Evolutionary conservation across 148 eudicot species (phyloP).

Genomic region (Rhododendron kiyosumense): DNA sequence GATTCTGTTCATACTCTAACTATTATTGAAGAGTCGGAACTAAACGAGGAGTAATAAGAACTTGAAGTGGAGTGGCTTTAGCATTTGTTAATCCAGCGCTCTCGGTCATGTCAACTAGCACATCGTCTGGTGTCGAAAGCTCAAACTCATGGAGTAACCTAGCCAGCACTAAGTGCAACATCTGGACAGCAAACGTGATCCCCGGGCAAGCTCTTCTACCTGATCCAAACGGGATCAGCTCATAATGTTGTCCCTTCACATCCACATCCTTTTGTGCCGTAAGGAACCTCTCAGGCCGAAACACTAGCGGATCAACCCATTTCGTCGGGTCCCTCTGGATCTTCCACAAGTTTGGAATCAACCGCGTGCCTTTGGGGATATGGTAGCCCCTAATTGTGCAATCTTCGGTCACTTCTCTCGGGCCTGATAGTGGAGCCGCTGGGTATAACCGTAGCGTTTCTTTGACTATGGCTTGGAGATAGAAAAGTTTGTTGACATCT

Average conservation of each 20-base stretch:
- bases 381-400: constrained; percentile 24
- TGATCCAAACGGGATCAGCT: not conserved
- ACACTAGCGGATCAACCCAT: constrained; percentile 27
- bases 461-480: constrained; percentile 32
- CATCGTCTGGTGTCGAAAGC: not conserved
- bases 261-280: constrained; percentile 17
- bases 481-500: constrained; percentile 24
- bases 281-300: constrained; percentile 36
- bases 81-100: constrained; percentile 19
- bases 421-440: constrained; percentile 15
- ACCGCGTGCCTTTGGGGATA: constrained; percentile 26
- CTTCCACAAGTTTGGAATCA: constrained; percentile 28
- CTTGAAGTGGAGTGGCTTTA: constrained; percentile 29
- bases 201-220: constrained; percentile 34
- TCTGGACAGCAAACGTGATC: constrained; percentile 8
- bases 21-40: constrained; percentile 8
- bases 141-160: constrained; percentile 5
- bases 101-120: constrained; percentile 24
- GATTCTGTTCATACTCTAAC: not conserved
- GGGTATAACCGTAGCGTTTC: constrained; percentile 34
- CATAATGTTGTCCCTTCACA: not conserved
- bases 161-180: constrained; percentile 19
- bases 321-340: constrained; percentile 27
- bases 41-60: constrained; percentile 23
- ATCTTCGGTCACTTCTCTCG: constrained; percentile 17